Evolutionary conservation across 306 rosid species (phyloP).

Genomic region (Medicago truncatula): MtrunA17r5.0-ANR NC_053047.1:9738501-9739000

Average conservation of each 20-base stretch:
- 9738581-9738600: conserved; percentile 55
- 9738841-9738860: no score
- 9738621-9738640: conserved; percentile 54
- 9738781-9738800: no score
- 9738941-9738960: no score
- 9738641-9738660: conserved; percentile 48
- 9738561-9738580: conserved; percentile 47
- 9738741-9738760: neutral
- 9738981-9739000: no score
- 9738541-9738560: conserved; percentile 52
- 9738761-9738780: no score
- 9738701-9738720: conserved; percentile 67
- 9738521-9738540: conserved; percentile 57
- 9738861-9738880: no score
- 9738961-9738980: no score
- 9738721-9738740: conserved; percentile 45
- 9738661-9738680: conserved; percentile 47
- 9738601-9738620: conserved; percentile 44
- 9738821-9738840: no score
- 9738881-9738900: no score
- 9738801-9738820: no score
- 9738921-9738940: no score
- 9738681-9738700: conserved; percentile 46
- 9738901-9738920: no score
- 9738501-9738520: conserved; percentile 64